phyloP scores from a whole-genome alignment of 1,139 yeast species.

The Nadsonia commutata region DNA sequence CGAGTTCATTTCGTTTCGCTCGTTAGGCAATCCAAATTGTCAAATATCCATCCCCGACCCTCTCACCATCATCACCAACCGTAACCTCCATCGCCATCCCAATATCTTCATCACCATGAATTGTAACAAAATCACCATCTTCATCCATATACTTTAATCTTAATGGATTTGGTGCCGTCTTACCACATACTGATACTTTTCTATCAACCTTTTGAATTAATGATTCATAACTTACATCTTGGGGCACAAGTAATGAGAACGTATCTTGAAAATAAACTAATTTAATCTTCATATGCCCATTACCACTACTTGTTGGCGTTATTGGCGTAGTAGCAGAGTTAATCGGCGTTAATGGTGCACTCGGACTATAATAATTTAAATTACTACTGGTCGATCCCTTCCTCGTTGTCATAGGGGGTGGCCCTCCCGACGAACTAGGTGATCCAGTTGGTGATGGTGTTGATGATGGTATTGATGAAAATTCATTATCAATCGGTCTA shows the following conservation, averaged over 20 bases:
- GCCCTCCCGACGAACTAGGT: not conserved
- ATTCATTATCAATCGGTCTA: not conserved
- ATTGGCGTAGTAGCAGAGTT: not conserved
- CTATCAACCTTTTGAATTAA: constrained; percentile 30
- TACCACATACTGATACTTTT: constrained; percentile 30
- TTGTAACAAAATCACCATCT: constrained; percentile 84
- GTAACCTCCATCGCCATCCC: constrained; percentile 26
- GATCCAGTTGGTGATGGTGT: not conserved
- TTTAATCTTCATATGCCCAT: constrained; percentile 28
- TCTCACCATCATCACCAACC: constrained; percentile 3
- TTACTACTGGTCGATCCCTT: not conserved
- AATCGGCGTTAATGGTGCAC: not conserved
- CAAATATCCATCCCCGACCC: constrained; percentile 1
- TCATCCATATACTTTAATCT: constrained; percentile 80
- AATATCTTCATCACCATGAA: constrained; percentile 70
- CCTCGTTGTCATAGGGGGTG: not conserved
- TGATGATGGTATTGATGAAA: not conserved
- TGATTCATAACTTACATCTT: constrained; percentile 32
- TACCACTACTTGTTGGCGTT: not conserved
- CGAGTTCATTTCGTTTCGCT: too few relatives aligned
- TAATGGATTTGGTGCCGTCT: constrained; percentile 25
- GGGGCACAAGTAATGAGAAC: constrained; percentile 33
- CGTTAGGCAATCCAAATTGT: constrained; percentile 9
- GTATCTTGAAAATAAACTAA: constrained; percentile 34
- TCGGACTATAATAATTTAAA: not conserved